Base-by-base conservation (phyloP, 2,329 filamentous ascomycete species). In the Rasamsonia emersonii region DNA sequence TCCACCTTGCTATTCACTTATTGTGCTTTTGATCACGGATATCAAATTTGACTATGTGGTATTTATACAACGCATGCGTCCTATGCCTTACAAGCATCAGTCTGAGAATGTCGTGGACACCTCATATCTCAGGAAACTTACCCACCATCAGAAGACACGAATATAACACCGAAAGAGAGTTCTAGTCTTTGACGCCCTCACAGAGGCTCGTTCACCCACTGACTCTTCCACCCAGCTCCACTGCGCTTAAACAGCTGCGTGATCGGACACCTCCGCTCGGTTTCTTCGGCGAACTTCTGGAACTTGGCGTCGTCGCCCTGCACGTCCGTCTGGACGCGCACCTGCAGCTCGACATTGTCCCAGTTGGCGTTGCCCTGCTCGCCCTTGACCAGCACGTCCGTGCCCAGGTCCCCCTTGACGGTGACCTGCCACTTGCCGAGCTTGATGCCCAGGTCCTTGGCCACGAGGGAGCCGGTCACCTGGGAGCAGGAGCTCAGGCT, bases 401-500 rank as follows among this genome's bases (percentile, higher is more conserved):
- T 49, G 8, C 45, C 44, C 33, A 53, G 30, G 3, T 40, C 16
- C 9, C 39, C 50, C 5, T 47, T 37, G 10, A 53, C 46, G 25
- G 31, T 36, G 4, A 53, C 46, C 3, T 43, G 13, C 49, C 50
- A 53, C 26, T 41, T 11, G 2, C 50, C 50, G 5, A 52, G 31
- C 31, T 33, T 41, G 30, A 52, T 44, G 11, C 44, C 46, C 18
- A 45, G 49, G 30, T 51, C 44, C 24, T 36, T 39, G 7, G 50
- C 50, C 8, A 53, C 50, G 2, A 52, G 39, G 20, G 32, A 39
- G 3, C 50, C 50, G 9, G 50, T 52, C 7, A 53, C 49, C 20
- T 53, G 50, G 30, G 48, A 51, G 42, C 50, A 53, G 7, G 49
- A 45, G 30, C 42, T 41, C n/a, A 53, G 44, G 30, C 45, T 49